Percentiles rank a stretch among this genome's conserved stretches.
Evolutionary conservation across 441 rosid species (phyloP).

Genomic region (Euphorbia schlechtendalii): DNA sequence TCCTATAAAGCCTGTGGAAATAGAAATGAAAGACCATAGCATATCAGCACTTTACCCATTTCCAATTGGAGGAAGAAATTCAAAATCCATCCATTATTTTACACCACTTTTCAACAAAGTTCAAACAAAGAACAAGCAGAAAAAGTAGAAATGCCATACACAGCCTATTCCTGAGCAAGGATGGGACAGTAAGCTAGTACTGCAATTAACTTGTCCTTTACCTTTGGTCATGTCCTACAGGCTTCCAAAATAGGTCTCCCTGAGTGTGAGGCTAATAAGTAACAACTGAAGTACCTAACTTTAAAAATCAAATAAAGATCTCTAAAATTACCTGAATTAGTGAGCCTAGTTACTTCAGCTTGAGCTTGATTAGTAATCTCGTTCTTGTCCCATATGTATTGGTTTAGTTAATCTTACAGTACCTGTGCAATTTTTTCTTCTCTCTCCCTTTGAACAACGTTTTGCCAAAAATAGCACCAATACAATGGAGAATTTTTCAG

Average conservation of each 20-base stretch:
- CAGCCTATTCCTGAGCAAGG: background rate
- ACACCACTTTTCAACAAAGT: background rate
- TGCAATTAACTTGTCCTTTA: no score
- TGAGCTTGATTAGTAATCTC: conserved; percentile 57
- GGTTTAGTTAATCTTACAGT: conserved; percentile 65
- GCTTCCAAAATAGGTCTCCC: background rate
- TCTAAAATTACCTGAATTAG: conserved; percentile 66
- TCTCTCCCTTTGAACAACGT: conserved; percentile 92
- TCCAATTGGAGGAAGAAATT: background rate
- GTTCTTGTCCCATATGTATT: conserved; percentile 61
- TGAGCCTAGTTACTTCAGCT: conserved; percentile 78
- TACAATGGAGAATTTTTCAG: conserved; percentile 8
- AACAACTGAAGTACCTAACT: background rate
- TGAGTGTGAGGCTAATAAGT: background rate
- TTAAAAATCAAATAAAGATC: background rate
- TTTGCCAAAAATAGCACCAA: conserved; percentile 10
- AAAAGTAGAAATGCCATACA: background rate
- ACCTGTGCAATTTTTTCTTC: conserved; percentile 77
- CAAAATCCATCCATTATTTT: background rate
- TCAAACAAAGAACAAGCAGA: background rate
- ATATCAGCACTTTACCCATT: background rate
- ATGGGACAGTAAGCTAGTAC: background rate
- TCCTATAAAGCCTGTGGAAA: background rate
- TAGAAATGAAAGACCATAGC: background rate
- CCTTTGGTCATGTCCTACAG: background rate